phyloP scores from a whole-genome alignment of 2,329 filamentous ascomycete species.

The Verticillium nonalfalfae region DNA sequence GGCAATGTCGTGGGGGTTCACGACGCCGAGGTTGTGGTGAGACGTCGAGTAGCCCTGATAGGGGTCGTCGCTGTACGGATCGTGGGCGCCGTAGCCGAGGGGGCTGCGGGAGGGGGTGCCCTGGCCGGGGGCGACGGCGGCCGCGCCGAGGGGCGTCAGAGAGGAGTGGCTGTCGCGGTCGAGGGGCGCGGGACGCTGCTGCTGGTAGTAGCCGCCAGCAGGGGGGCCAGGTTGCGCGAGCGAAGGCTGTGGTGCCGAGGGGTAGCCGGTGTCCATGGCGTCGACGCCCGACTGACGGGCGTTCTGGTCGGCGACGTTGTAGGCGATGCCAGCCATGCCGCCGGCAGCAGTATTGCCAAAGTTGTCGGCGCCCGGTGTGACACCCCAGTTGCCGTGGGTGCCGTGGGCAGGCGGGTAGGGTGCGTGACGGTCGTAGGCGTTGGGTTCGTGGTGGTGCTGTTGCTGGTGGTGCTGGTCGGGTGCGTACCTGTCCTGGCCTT shows the following conservation, averaged over 20 bases:
- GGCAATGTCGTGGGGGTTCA: slow-evolving; percentile 74
- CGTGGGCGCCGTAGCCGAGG: slow-evolving; percentile 31
- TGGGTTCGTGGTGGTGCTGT: slow-evolving; percentile 5
- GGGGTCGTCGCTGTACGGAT: slow-evolving; percentile 56
- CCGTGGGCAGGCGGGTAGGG: slow-evolving; percentile 12
- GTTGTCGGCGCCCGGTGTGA: slow-evolving; percentile 62
- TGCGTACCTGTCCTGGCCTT: not conserved
- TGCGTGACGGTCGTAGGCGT: slow-evolving; percentile 4
- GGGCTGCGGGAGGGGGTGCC: slow-evolving; percentile 43
- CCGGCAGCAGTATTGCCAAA: slow-evolving; percentile 55
- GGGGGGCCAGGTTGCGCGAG: slow-evolving; percentile 10
- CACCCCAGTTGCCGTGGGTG: slow-evolving; percentile 26
- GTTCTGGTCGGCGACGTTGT: slow-evolving; percentile 58
- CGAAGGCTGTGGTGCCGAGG: slow-evolving; percentile 7
- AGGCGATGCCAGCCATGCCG: slow-evolving; percentile 62
- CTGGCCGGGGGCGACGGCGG: slow-evolving; percentile 23
- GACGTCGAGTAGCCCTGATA: slow-evolving; percentile 53
- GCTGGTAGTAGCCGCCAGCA: slow-evolving; percentile 12
- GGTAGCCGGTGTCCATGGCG: slow-evolving; percentile 36
- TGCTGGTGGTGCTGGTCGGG: not conserved
- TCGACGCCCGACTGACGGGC: slow-evolving; percentile 59
- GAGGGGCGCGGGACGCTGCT: slow-evolving; percentile 4
- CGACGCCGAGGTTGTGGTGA: slow-evolving; percentile 43
- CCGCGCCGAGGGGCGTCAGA: slow-evolving; percentile 29
- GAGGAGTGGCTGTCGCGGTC: slow-evolving; percentile 36